Conservation (phyloP, 192 early-diverging fungal species). For the Linderina pennispora region DNA sequence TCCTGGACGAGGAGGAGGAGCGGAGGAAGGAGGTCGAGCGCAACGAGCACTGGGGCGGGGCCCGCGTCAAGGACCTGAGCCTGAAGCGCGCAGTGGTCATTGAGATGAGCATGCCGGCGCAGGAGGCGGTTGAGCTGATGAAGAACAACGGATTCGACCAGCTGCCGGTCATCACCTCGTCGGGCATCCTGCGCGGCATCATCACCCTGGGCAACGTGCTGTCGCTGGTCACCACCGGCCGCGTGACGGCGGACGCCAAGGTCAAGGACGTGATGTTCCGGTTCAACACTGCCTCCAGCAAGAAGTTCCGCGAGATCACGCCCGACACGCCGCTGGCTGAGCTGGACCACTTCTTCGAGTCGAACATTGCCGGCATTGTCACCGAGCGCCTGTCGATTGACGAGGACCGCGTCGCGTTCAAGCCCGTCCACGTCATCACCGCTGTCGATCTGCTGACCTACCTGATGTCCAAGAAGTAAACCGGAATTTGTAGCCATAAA, state of each 20-base stretch:
- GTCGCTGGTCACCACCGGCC: slow-evolving; percentile 68
- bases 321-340: slow-evolving; percentile 75
- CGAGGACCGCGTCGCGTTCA: slow-evolving; percentile 52
- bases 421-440: slow-evolving; percentile 81
- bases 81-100: slow-evolving; percentile 85
- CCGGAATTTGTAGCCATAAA: not conserved
- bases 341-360: slow-evolving; percentile 88
- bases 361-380: slow-evolving; percentile 83
- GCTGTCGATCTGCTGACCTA: slow-evolving; percentile 87
- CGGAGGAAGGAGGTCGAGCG: slow-evolving; percentile 57
- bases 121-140: slow-evolving; percentile 86
- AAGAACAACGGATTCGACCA: slow-evolving; percentile 89
- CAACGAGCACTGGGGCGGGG: slow-evolving; percentile 71
- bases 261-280: slow-evolving; percentile 76
- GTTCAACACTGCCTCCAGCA: slow-evolving; percentile 56
- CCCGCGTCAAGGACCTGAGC: slow-evolving; percentile 73
- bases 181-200: slow-evolving; percentile 67
- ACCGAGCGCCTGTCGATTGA: slow-evolving; percentile 59
- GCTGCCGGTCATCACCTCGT: slow-evolving; percentile 77
- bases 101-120: slow-evolving; percentile 62
- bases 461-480: slow-evolving; percentile 56
- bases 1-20: slow-evolving; percentile 66
- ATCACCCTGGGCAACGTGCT: slow-evolving; percentile 86
- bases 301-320: slow-evolving; percentile 85
- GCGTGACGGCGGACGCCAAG: slow-evolving; percentile 57